These are phyloP conservation scores for Begonia peltatifolia DNA, from an alignment of 306 rosid genomes.

Conservation along the genomic window DNA sequence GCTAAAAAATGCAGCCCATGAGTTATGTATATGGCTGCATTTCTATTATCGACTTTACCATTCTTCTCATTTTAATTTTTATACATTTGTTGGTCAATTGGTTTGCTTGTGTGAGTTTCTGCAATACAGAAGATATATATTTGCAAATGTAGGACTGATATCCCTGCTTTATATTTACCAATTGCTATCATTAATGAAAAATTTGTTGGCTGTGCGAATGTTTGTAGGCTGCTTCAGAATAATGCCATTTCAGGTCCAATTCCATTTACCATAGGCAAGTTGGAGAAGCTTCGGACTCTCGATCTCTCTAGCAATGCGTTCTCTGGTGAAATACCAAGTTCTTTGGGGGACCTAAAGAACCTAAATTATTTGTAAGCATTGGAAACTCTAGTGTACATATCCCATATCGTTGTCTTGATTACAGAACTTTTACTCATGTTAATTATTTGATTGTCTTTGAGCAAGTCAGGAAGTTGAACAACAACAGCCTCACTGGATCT, in stretches of 20 bases:
- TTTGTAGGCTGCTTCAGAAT: slow-evolving; percentile 80
- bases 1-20: no score
- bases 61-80: neutral
- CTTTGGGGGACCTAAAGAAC: slow-evolving; percentile 70
- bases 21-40: neutral
- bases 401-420: neutral
- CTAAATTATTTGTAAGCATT: slow-evolving; percentile 81
- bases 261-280: slow-evolving; percentile 60
- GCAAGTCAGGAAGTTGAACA: slow-evolving; percentile 72
- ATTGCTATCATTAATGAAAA: neutral
- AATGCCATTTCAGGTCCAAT: slow-evolving; percentile 74
- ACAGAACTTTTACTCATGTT: no score
- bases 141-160: no score
- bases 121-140: no score
- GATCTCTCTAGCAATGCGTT: slow-evolving; percentile 82
- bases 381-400: neutral
- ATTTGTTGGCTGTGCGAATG: neutral
- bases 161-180: neutral
- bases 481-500: slow-evolving; percentile 86
- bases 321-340: slow-evolving; percentile 62
- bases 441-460: slow-evolving; percentile 8
- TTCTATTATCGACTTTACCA: neutral
- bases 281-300: slow-evolving; percentile 82
- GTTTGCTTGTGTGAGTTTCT: neutral
- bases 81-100: neutral